phyloP scores from a whole-genome alignment of 2,329 filamentous ascomycete species.

The Fusarium acutatum region DNA sequence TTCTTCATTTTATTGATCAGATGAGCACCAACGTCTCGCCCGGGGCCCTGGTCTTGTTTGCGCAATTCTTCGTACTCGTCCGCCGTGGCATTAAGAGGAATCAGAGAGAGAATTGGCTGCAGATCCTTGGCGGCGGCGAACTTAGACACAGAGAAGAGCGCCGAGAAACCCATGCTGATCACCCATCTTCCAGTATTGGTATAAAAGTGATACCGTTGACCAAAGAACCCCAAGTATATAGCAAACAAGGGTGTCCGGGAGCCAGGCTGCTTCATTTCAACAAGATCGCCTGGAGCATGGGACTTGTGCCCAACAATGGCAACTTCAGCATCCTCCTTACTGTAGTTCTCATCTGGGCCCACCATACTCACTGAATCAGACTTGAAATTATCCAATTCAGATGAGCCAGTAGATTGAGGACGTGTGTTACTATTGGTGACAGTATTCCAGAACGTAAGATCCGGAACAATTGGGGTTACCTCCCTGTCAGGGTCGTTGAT shows the following conservation, averaged over 20 bases:
- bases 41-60: slow-evolving; percentile 52
- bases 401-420: slow-evolving; percentile 46
- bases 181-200: slow-evolving; percentile 61
- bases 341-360: slow-evolving; percentile 40
- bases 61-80: slow-evolving; percentile 47
- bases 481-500: slow-evolving; percentile 2
- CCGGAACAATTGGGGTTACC: slow-evolving; percentile 24
- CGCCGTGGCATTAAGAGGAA: slow-evolving; percentile 41
- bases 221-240: slow-evolving; percentile 61
- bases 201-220: slow-evolving; percentile 63
- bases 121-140: slow-evolving; percentile 57
- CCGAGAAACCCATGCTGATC: slow-evolving; percentile 51
- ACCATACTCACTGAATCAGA: slow-evolving; percentile 35
- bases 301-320: slow-evolving; percentile 39
- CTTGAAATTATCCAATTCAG: slow-evolving; percentile 44
- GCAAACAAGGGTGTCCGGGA: slow-evolving; percentile 59
- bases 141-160: slow-evolving; percentile 59
- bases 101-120: slow-evolving; percentile 46
- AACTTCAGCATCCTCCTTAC: slow-evolving; percentile 39
- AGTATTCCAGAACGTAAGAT: slow-evolving; percentile 38
- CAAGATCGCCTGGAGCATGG: slow-evolving; percentile 57
- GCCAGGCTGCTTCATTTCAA: slow-evolving; percentile 56
- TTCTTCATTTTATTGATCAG: slow-evolving; percentile 58
- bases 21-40: slow-evolving; percentile 51
- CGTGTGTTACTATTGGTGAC: slow-evolving; percentile 46